Percentiles rank a stretch among this genome's conserved stretches.
Evolutionary conservation across 495 filamentous ascomycete genomes (phyloP).

Genomic region (Tuber borchii): DNA sequence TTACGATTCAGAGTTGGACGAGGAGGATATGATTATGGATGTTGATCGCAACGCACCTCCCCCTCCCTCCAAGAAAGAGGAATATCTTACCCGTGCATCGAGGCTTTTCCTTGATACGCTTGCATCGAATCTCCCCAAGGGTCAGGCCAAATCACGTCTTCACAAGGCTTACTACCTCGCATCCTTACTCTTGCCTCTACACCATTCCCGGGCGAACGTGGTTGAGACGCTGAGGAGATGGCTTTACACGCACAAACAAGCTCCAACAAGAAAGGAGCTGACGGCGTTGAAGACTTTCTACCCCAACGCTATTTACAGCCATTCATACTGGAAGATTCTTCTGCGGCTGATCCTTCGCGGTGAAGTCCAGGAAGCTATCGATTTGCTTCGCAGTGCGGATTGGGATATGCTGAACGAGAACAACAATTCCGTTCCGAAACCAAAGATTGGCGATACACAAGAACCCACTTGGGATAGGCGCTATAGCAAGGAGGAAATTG

Average conservation of each 20-base stretch:
- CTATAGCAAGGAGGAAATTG: conserved; percentile 32
- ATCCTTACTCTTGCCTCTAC: conserved; percentile 33
- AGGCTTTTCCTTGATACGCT: conserved; percentile 31
- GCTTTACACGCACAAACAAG: conserved; percentile 30
- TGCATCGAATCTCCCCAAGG: conserved; percentile 24
- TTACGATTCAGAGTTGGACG: conserved; percentile 27
- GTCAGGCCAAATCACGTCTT: conserved; percentile 19
- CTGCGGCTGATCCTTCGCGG: conserved; percentile 32
- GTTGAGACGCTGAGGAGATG: conserved; percentile 39
- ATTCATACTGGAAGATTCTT: conserved; percentile 34
- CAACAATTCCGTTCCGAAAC: conserved; percentile 20
- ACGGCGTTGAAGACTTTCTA: conserved; percentile 31
- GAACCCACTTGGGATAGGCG: conserved; percentile 22
- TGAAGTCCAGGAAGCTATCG: conserved; percentile 32
- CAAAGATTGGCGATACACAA: conserved; percentile 8
- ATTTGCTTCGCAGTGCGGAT: conserved; percentile 20
- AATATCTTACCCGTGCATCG: conserved; percentile 19
- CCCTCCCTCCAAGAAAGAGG: conserved; percentile 17
- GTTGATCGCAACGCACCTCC: conserved; percentile 18
- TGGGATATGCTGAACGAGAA: conserved; percentile 31
- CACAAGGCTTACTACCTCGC: conserved; percentile 37
- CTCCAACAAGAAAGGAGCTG: conserved; percentile 26
- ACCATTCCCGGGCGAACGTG: conserved; percentile 34
- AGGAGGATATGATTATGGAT: conserved; percentile 35
- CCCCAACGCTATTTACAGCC: conserved; percentile 28